Evolutionary conservation across 441 rosid species (phyloP).

Genomic region (Croton setiger): DNA sequence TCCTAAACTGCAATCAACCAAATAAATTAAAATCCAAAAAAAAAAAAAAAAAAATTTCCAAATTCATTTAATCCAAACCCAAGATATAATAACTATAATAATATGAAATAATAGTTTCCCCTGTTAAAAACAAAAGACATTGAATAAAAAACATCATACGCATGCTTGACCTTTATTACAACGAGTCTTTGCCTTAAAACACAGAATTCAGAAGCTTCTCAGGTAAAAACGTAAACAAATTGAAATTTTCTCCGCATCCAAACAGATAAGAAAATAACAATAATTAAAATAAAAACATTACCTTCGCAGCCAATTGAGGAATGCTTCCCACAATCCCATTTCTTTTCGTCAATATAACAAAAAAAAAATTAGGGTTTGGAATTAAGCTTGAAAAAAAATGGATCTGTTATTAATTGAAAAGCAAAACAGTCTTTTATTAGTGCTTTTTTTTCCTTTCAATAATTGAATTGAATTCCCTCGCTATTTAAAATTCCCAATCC

Average conservation of each 20-base stretch:
- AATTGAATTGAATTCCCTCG: constrained; percentile 34
- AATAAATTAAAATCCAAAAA: no score
- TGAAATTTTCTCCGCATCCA: constrained; percentile 2
- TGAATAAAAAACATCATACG: background rate
- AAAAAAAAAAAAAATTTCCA: background rate
- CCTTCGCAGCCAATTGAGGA: constrained; percentile 94
- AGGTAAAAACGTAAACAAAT: background rate
- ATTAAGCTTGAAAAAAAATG: background rate
- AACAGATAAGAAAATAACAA: constrained; percentile 5
- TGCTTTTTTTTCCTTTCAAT: constrained; percentile 10
- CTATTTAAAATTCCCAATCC: constrained; percentile 18
- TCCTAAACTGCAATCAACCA: background rate
- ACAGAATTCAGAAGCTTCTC: background rate
- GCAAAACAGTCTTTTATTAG: background rate
- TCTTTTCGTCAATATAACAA: background rate
- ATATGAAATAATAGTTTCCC: background rate
- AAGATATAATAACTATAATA: no score
- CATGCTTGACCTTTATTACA: no score
- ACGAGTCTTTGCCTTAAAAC: background rate
- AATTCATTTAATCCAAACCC: background rate
- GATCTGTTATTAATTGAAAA: background rate
- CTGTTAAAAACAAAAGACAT: no score
- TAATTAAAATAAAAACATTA: constrained; percentile 18
- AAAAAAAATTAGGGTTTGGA: constrained; percentile 8
- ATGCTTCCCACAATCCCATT: constrained; percentile 88